Base-by-base conservation (phyloP, 306 rosid genomes). In the barrel medic (Medicago truncatula) region DNA sequence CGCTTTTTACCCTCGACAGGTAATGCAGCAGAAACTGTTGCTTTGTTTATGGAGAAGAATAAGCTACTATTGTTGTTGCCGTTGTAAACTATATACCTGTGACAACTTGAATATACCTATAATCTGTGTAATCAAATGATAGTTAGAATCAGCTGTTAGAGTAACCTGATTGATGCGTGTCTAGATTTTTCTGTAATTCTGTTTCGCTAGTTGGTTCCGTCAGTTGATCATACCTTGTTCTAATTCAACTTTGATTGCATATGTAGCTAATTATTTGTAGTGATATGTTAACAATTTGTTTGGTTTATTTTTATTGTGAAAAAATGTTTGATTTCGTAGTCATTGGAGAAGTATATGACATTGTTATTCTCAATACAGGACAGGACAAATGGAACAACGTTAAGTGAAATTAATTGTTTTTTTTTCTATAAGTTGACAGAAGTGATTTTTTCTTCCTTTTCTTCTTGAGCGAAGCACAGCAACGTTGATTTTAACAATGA, bases 11-110 rank as follows among this genome's bases (percentile, higher is more conserved):
- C 15, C 57, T 73, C 9, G 2, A 65, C 6, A 66, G 84, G 60
- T n/a, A 8, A 50, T 71, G 75, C 80, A 78, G 89, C 71, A 56
- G 82, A 67, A 79, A 38, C 60, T 64, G 74, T 78, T 75, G 71
- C 85, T 67, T 28, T 59, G 49, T 67, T 82, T 71, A 11, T 67
- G 41, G 36, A 60, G 25, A 28, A 38, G 59, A 41, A 76, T 72
- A 67, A 44, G 76, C 54, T 61, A 20, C 16, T 70, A 18, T 41
- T 54, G 23, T 21, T 67, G 67, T 21, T 83, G 82, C 68, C 67
- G 20, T 62, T 61, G 77, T 78, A 64, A 57, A 44, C 18, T 72
- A 13, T n/a, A 57, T 84, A 50, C 56, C 47, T 63, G 75, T 67
- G 28, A 63, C 74, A 50, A 73, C 60, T 67, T 65, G 65, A 76